Base-by-base conservation (phyloP, 148 eudicot genomes). In the Drosera capensis region DNA sequence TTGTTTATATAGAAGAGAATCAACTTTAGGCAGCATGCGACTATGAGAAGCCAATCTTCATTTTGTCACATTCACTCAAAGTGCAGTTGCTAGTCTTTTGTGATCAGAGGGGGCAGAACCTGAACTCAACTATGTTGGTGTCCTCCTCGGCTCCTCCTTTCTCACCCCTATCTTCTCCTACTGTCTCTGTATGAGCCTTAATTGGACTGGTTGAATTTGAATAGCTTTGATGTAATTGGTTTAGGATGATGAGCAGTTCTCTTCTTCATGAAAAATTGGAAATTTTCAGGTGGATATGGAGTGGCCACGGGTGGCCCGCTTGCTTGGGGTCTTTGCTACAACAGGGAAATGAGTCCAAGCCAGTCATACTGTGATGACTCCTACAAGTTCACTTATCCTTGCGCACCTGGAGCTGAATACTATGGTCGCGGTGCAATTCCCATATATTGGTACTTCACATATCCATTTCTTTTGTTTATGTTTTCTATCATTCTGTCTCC, bases 271-370 rank as follows among this genome's bases (percentile, higher is more conserved):
- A n/a, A n/a, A n/a, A n/a, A n/a, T n/a, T n/a, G 20, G 43, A 30
- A 31, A 46, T 28, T 46, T 65, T 62, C 68, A 92, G 99, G 99
- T 73, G 99, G 99, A 52, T 81, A 78, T 72, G 77, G 79, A 42
- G 99, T 92, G 25, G 95, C 82, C 25, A 79, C 83, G 0, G 99
- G 99, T 29, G 99, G 99, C 53, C 95, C 95, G 8, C 47, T 51
- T 41, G 88, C 99, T 5, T 92, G 95, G 95, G 99, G 99, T 49
- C 81, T 92, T 45, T 92, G 99, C 69, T 85, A 78, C 74, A 92
- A 79, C 63, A 78, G 62, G 56, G 95, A 85, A 68, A 40, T 85
- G 79, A 92, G 99, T 70, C 99, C 99, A n/a, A 81, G 78, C 61
- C 99, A 92, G 44, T 30, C 56, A 0, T 92, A 92, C 51, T 85